Base-by-base conservation (phyloP, 2,329 filamentous ascomycete genomes). In the Calonectria leucothoes region DNA sequence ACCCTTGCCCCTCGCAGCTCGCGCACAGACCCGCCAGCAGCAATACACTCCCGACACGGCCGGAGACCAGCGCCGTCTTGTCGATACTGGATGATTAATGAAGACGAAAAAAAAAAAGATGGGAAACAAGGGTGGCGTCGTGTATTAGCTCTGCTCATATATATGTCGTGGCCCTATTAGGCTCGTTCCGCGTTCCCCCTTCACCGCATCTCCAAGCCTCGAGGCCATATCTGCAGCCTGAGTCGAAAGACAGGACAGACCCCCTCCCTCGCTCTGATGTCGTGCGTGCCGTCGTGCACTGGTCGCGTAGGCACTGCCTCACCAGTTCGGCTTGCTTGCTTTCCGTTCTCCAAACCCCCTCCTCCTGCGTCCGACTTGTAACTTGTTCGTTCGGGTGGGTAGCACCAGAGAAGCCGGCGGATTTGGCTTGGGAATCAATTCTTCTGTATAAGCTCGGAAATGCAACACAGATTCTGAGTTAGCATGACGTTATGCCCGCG, bases 291-390 rank as follows among this genome's bases (percentile, higher is more conserved):
- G 42, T 45, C 42, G 42, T 11, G 23, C 7, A 45, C n/a, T 45
- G 42, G 42, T 45, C 42, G 42, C 42, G 42, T 48, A 27, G n/a
- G 65, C 65, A 67, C 65, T 45, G 65, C 65, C 65, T 52, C 45
- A 37, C 14, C 23, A 17, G 20, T 33, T 33, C 51, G 48, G 65
- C 55, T 45, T 10, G n/a, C 65, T 15, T 55, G 35, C 25, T 31
- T 64, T 48, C 59, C 27, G 17, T 64, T 11, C 33, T 45, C 35
- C 59, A n/a, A 45, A 17, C 15, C 37, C 6, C 7, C n/a, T n/a
- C n/a, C n/a, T n/a, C n/a, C n/a, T n/a, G n/a, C n/a, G n/a, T n/a
- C n/a, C 39, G 8, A 37, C 23, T 6, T 37, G 33, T 23, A n/a
- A 39, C 37, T 61, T 45, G 10, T 45, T n/a, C 17, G n/a, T 52